Conservation (phyloP, 1,139 yeast genomes). For the Chernovozyma sophiae-reginae region DNA sequence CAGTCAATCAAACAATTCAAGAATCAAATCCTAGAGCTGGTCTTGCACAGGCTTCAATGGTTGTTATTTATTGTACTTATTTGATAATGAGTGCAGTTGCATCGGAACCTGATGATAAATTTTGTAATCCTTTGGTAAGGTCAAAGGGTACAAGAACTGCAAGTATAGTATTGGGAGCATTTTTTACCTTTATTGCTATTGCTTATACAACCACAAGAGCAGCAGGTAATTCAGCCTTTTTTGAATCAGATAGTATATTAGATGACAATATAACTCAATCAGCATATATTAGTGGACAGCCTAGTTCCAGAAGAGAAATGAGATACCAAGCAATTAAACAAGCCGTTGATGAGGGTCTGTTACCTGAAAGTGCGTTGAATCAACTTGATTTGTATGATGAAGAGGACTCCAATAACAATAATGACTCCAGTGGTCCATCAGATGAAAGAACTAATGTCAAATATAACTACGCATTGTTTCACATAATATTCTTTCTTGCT, state of each 20-base stretch:
- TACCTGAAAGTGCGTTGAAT: slow-evolving; percentile 86
- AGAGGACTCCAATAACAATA: slow-evolving; percentile 31
- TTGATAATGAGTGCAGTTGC: slow-evolving; percentile 91
- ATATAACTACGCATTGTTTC: slow-evolving; percentile 87
- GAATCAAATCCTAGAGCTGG: slow-evolving; percentile 95
- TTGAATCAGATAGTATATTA: slow-evolving; percentile 22
- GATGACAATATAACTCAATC: slow-evolving; percentile 20
- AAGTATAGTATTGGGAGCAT: slow-evolving; percentile 83
- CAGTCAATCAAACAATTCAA: slow-evolving; percentile 81
- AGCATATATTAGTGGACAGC: slow-evolving; percentile 42
- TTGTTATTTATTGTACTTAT: slow-evolving; percentile 88
- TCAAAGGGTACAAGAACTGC: slow-evolving; percentile 88
- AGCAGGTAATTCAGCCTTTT: slow-evolving; percentile 72
- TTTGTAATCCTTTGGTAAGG: slow-evolving; percentile 87
- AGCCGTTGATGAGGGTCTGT: slow-evolving; percentile 91
- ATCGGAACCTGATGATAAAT: slow-evolving; percentile 90
- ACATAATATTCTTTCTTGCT: slow-evolving; percentile 86
- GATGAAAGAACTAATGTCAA: slow-evolving; percentile 69
- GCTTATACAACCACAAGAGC: slow-evolving; percentile 98
- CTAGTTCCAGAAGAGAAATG: slow-evolving; percentile 60
- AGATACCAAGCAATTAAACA: slow-evolving; percentile 85
- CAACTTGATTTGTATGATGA: slow-evolving; percentile 62
- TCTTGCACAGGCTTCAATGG: slow-evolving; percentile 95
- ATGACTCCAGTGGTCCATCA: slow-evolving; percentile 32
- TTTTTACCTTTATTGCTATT: slow-evolving; percentile 90